Conservation (phyloP, 2,329 filamentous ascomycete genomes). For the Alternaria ventricosa region DNA sequence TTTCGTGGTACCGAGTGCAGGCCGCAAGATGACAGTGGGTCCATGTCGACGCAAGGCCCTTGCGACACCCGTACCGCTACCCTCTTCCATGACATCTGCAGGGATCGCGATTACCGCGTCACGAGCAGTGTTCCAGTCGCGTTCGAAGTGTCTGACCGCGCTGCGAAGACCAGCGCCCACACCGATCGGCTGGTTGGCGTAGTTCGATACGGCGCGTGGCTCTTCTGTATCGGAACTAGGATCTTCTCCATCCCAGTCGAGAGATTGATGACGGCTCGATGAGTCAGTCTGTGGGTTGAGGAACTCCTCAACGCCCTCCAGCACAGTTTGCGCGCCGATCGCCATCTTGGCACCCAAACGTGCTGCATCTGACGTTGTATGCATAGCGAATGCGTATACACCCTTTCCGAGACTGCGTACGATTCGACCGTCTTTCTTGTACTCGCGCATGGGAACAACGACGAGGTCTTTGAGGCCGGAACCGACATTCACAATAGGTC, state of each 20-base stretch:
- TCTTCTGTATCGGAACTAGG: slow-evolving; percentile 71
- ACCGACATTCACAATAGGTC: slow-evolving; percentile 88
- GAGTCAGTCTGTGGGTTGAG: slow-evolving; percentile 56
- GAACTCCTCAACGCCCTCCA: slow-evolving; percentile 86
- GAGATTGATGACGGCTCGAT: slow-evolving; percentile 23
- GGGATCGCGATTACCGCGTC: slow-evolving; percentile 96
- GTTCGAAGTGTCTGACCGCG: slow-evolving; percentile 80
- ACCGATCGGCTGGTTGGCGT: slow-evolving; percentile 91
- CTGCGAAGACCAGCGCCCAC: slow-evolving; percentile 85
- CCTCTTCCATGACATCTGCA: slow-evolving; percentile 86
- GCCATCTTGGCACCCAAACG: slow-evolving; percentile 93
- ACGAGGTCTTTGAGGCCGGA: slow-evolving; percentile 86
- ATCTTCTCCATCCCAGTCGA: slow-evolving; percentile 60
- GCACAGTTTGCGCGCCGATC: slow-evolving; percentile 90
- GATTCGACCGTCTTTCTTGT: slow-evolving; percentile 90
- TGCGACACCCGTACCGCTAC: slow-evolving; percentile 79
- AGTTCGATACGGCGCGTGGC: slow-evolving; percentile 82
- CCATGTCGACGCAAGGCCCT: slow-evolving; percentile 79
- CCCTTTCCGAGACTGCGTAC: slow-evolving; percentile 93
- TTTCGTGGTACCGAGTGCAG: slow-evolving; percentile 88
- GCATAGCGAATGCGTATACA: slow-evolving; percentile 86
- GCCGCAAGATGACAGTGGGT: slow-evolving; percentile 90
- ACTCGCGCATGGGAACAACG: slow-evolving; percentile 88
- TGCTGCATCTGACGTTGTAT: slow-evolving; percentile 91
- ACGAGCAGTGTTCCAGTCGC: slow-evolving; percentile 83